Conservation (phyloP, 331 rosid genomes). For the Dryas integrifolia region DNA sequence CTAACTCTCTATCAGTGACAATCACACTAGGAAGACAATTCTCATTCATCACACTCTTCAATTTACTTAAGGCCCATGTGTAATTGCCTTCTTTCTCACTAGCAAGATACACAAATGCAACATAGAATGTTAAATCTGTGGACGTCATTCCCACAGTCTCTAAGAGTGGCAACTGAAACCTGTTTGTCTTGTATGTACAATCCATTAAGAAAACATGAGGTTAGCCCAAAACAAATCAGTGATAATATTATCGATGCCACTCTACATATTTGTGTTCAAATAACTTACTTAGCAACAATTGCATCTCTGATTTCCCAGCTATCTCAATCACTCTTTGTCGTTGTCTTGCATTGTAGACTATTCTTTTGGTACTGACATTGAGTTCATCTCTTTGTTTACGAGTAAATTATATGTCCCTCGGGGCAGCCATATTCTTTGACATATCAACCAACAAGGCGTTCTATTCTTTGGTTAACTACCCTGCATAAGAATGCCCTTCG, state of each 20-base stretch:
- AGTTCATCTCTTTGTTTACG: not conserved
- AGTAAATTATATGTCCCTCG: not conserved
- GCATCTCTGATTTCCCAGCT: slow-evolving; percentile 10
- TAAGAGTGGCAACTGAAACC: too few relatives aligned
- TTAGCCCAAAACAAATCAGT: not conserved
- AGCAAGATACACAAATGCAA: not conserved
- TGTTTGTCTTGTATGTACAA: too few relatives aligned
- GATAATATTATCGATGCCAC: not conserved
- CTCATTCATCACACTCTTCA: slow-evolving; percentile 10
- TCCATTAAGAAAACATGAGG: too few relatives aligned
- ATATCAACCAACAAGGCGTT: not conserved
- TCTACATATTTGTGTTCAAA: not conserved
- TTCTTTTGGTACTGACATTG: not conserved
- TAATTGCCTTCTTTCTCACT: slow-evolving; percentile 5
- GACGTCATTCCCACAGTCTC: too few relatives aligned
- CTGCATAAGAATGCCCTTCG: too few relatives aligned
- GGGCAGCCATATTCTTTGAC: not conserved
- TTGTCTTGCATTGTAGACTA: slow-evolving; percentile 9
- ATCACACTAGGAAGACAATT: not conserved
- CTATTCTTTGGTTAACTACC: not conserved
- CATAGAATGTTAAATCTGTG: too few relatives aligned
- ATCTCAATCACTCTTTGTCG: not conserved
- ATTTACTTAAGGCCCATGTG: not conserved
- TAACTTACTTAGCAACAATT: slow-evolving; percentile 1
- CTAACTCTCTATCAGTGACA: not conserved